These are phyloP conservation scores for Globisporangium barbulae DNA, from an alignment of 352 stramenopile species.

Conservation along the genomic window DNA sequence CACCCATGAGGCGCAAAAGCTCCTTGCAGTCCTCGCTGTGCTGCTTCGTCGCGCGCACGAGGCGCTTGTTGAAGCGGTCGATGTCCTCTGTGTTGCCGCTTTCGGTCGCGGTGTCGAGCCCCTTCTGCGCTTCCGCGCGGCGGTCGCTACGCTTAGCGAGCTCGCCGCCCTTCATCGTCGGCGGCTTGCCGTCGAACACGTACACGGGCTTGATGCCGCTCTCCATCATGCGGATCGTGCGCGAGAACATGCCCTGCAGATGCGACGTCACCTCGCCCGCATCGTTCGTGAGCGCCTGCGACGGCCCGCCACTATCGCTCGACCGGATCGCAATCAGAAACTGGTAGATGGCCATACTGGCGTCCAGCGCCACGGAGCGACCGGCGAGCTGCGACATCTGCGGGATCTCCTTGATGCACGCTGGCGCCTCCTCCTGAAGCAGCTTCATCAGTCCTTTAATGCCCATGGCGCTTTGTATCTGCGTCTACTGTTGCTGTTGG, in stretches of 20 bases:
- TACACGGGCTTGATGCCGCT: conserved; percentile 98
- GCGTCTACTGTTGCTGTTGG: background rate
- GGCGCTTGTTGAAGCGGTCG: conserved; percentile 92
- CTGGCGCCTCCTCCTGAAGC: conserved; percentile 95
- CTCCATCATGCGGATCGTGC: conserved; percentile 98
- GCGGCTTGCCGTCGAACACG: conserved; percentile 99
- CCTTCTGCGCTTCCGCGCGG: conserved; percentile 85
- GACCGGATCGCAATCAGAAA: conserved; percentile 94
- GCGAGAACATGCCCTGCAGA: conserved; percentile 97
- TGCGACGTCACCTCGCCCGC: conserved; percentile 95
- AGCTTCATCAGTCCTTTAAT: conserved; percentile 99
- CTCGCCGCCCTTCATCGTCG: conserved; percentile 96
- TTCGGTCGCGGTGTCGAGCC: conserved; percentile 83
- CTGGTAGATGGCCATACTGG: conserved; percentile 99
- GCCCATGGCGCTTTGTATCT: conserved; percentile 79
- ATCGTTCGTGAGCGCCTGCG: conserved; percentile 96
- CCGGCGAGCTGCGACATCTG: conserved; percentile 94
- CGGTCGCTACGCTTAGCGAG: conserved; percentile 92
- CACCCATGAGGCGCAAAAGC: conserved; percentile 93
- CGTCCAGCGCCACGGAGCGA: conserved; percentile 97
- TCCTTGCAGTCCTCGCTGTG: conserved; percentile 95
- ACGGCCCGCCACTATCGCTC: conserved; percentile 76
- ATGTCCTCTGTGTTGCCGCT: conserved; percentile 89
- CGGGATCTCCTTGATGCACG: conserved; percentile 94
- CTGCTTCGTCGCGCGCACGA: conserved; percentile 87